Percentiles rank a stretch among this genome's conserved stretches.
phyloP scores from a whole-genome alignment of 441 rosid species.

The Arabidopsis lyrata region DNA sequence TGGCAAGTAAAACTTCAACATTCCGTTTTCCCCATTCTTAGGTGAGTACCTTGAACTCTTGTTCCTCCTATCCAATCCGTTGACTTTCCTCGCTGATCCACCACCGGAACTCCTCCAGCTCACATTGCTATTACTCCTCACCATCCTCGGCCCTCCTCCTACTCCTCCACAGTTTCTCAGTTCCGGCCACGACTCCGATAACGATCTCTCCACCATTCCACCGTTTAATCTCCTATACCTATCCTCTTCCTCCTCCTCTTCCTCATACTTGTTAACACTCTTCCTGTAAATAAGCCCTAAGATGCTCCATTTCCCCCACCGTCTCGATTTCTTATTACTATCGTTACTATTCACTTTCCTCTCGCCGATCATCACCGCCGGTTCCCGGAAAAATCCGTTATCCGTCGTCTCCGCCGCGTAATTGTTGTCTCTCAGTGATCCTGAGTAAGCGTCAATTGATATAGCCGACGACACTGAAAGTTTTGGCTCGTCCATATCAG shows the following conservation, averaged over 20 bases:
- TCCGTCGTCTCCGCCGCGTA: constrained; percentile 74
- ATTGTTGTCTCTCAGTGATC: constrained; percentile 66
- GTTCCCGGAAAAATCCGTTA: constrained; percentile 63
- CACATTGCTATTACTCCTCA: constrained; percentile 97
- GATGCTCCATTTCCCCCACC: constrained; percentile 96
- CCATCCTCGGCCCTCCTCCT: constrained; percentile 66
- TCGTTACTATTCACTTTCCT: constrained; percentile 52
- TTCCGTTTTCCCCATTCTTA: constrained; percentile 76
- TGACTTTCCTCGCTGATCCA: constrained; percentile 64
- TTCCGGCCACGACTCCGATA: constrained; percentile 95
- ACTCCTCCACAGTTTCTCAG: constrained; percentile 57
- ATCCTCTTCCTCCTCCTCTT: constrained; percentile 62
- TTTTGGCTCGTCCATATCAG: constrained; percentile 87
- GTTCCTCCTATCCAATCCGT: constrained; percentile 69
- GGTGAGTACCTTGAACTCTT: constrained; percentile 93
- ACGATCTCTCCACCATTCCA: constrained; percentile 76
- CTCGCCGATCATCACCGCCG: constrained; percentile 59
- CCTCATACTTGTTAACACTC: constrained; percentile 85
- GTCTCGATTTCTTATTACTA: constrained; percentile 73
- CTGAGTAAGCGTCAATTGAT: constrained; percentile 66
- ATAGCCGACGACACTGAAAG: constrained; percentile 70
- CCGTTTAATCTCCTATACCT: constrained; percentile 78
- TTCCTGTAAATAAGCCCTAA: constrained; percentile 83
- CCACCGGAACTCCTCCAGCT: constrained; percentile 86
- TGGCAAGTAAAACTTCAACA: constrained; percentile 84